A percentile compares a stretch with the other conserved stretches of the same genome.
phyloP scores from a whole-genome alignment of 345 rosid genomes.

The Gossypium longicalyx region DNA sequence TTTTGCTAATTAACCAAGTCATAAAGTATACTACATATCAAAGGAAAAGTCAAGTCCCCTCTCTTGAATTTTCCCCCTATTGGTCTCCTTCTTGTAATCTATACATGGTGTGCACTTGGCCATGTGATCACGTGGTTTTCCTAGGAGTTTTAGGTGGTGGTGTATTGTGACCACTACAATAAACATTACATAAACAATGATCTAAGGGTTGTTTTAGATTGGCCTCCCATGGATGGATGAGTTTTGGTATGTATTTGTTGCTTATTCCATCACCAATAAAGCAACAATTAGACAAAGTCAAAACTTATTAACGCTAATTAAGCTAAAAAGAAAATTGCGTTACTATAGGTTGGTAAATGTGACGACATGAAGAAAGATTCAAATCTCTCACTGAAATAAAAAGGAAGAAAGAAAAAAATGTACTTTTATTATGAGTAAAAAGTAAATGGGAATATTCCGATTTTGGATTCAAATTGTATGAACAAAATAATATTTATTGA shows the following conservation, averaged over 20 bases:
- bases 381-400: neutral
- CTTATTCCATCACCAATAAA: neutral
- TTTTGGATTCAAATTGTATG: too few species aligned
- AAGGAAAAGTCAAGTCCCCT: conserved; percentile 8
- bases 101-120: neutral
- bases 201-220: neutral
- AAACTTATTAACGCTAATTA: neutral
- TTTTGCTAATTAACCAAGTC: neutral
- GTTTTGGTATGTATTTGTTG: neutral
- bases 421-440: neutral
- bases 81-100: neutral
- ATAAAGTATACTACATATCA: neutral
- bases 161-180: neutral
- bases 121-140: neutral
- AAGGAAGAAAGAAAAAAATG: neutral
- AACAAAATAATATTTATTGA: too few species aligned
- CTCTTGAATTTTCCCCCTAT: neutral
- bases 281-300: neutral
- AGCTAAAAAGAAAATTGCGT: neutral
- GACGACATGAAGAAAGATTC: neutral
- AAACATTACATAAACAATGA: neutral
- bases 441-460: too few species aligned
- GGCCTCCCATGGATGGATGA: neutral
- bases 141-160: neutral
- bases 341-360: neutral